phyloP scores from a whole-genome alignment of 2,329 filamentous ascomycete genomes.

The Stagonosporopsis vannaccii region DNA sequence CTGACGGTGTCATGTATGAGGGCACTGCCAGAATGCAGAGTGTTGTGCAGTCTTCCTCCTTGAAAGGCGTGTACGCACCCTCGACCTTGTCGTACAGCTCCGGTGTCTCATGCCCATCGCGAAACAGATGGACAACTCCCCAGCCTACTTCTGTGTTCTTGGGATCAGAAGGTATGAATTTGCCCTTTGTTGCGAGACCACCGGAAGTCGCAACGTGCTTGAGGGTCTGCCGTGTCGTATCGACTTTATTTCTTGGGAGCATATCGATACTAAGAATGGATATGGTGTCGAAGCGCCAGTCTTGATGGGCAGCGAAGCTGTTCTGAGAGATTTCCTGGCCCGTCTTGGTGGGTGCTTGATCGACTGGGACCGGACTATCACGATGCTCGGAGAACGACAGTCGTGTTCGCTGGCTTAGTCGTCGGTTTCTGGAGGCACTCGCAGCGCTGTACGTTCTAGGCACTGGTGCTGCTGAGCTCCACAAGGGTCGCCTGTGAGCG shows the following conservation, averaged over 20 bases:
- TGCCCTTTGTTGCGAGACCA: constrained; percentile 82
- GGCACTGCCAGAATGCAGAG: constrained; percentile 94
- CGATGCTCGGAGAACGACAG: constrained; percentile 47
- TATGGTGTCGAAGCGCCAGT: constrained; percentile 85
- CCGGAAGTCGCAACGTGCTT: constrained; percentile 48
- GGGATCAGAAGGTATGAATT: constrained; percentile 74
- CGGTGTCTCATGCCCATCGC: constrained; percentile 78
- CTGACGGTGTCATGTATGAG: constrained; percentile 88
- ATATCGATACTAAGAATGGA: constrained; percentile 84
- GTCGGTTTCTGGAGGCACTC: constrained; percentile 35
- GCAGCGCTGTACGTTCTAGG: constrained; percentile 26
- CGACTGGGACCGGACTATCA: constrained; percentile 45
- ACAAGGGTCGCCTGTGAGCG: constrained; percentile 50
- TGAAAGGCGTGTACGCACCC: constrained; percentile 44
- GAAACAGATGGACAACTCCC: constrained; percentile 93
- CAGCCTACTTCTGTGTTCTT: constrained; percentile 81
- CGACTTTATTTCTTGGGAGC: constrained; percentile 48
- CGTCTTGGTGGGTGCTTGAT: constrained; percentile 46
- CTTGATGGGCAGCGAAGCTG: constrained; percentile 53
- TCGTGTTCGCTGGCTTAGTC: constrained; percentile 44
- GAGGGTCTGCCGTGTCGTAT: constrained; percentile 37
- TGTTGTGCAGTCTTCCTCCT: constrained; percentile 77
- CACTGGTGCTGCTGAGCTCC: constrained; percentile 38
- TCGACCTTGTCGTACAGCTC: constrained; percentile 62
- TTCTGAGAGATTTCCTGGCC: constrained; percentile 34